phyloP scores from a whole-genome alignment of 805 yeast genomes.

The Danielozyma ontarioensis region DNA sequence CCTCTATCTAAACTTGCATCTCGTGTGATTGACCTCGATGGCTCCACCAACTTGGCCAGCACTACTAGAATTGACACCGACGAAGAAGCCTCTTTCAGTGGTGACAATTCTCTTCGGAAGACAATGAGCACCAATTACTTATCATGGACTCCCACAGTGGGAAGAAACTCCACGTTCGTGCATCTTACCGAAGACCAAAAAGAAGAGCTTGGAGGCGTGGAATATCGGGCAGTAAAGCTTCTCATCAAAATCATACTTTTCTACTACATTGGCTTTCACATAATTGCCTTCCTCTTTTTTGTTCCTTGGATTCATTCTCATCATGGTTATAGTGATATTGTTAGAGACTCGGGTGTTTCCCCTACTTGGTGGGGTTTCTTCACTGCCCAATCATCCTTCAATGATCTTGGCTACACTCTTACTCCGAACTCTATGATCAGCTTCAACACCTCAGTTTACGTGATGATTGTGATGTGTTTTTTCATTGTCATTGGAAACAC shows the following conservation, averaged over 20 bases:
- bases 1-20: not conserved
- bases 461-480: slow-evolving; percentile 57
- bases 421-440: slow-evolving; percentile 76
- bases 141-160: slow-evolving; percentile 88
- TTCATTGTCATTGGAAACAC: slow-evolving; percentile 90
- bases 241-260: slow-evolving; percentile 57
- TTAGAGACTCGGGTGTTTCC: slow-evolving; percentile 54
- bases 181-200: slow-evolving; percentile 77
- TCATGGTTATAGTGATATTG: slow-evolving; percentile 34
- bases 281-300: slow-evolving; percentile 47
- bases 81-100: slow-evolving; percentile 10
- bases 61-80: slow-evolving; percentile 9
- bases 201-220: slow-evolving; percentile 96
- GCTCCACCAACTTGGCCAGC: not conserved
- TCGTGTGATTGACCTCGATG: not conserved
- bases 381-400: slow-evolving; percentile 72
- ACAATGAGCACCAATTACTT: slow-evolving; percentile 59
- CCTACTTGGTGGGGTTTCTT: slow-evolving; percentile 95
- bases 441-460: slow-evolving; percentile 60
- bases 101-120: slow-evolving; percentile 9
- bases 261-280: slow-evolving; percentile 76
- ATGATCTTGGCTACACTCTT: slow-evolving; percentile 79
- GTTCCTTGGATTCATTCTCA: slow-evolving; percentile 51
- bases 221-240: slow-evolving; percentile 81
- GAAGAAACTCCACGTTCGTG: slow-evolving; percentile 88